Percentiles rank a stretch among this genome's conserved stretches.
Conservation (phyloP, 148 eudicot species). For the Heliosperma pusillum region DNA sequence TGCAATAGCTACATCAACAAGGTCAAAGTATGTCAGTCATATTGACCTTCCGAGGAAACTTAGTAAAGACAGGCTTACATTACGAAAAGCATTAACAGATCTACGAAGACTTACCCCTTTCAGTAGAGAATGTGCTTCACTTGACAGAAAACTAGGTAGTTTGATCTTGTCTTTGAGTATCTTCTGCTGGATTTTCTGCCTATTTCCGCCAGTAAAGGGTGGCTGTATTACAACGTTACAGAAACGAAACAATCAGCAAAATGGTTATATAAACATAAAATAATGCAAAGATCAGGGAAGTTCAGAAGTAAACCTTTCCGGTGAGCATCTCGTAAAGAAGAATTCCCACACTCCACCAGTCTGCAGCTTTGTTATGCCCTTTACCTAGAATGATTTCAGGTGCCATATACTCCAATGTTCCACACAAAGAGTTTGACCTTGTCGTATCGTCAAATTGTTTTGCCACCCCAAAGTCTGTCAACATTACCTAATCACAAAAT, state of each 20-base stretch:
- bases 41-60: not conserved
- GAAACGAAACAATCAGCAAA: not conserved
- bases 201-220: conserved; percentile 67
- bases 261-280: not conserved
- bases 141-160: conserved; percentile 64
- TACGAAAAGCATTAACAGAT: too few relatives aligned
- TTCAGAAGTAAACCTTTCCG: conserved; percentile 35
- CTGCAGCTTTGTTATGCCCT: conserved; percentile 50
- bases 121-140: conserved; percentile 76
- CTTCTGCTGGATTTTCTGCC: conserved; percentile 71
- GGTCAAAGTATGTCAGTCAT: not conserved
- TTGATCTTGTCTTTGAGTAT: conserved; percentile 76
- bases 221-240: conserved; percentile 43
- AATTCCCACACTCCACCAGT: conserved; percentile 61
- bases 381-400: conserved; percentile 55
- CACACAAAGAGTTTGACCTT: conserved; percentile 47
- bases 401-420: conserved; percentile 53
- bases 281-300: not conserved
- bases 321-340: conserved; percentile 52
- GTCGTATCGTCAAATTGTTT: conserved; percentile 40
- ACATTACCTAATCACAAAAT: conserved; percentile 27
- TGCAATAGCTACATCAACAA: conserved; percentile 34
- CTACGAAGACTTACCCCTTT: conserved; percentile 54
- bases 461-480: conserved; percentile 59
- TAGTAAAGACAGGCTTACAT: too few relatives aligned